Percentiles rank a stretch among this genome's conserved stretches.
phyloP scores from a whole-genome alignment of 2,329 filamentous ascomycete genomes.

The Ceratocystis huliohia region DNA sequence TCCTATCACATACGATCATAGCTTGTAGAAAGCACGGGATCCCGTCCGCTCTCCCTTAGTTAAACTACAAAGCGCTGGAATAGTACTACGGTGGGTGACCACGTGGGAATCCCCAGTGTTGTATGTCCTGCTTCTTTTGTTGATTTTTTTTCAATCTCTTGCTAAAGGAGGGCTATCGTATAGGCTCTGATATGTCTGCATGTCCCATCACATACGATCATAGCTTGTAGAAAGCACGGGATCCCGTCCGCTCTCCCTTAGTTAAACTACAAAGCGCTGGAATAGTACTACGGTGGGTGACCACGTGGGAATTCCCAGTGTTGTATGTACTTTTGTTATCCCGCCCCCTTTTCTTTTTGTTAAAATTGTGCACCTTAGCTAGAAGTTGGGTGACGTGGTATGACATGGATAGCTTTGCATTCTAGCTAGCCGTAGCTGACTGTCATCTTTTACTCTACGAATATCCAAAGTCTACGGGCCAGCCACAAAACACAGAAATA shows the following conservation, averaged over 20 bases:
- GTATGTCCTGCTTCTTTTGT: too few species aligned
- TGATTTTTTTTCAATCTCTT: too few species aligned
- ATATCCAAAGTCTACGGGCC: not conserved
- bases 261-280: not conserved
- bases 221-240: not conserved
- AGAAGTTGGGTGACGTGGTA: too few species aligned
- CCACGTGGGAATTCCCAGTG: not conserved
- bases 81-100: slow-evolving; percentile 4
- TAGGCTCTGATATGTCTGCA: too few species aligned
- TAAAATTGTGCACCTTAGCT: too few species aligned
- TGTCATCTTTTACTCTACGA: not conserved
- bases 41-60: not conserved
- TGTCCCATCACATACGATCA: not conserved
- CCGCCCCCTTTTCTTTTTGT: not conserved
- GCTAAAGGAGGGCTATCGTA: too few species aligned
- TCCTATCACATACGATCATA: not conserved
- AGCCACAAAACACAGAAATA: not conserved
- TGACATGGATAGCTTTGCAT: not conserved
- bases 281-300: not conserved
- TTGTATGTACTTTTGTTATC: not conserved
- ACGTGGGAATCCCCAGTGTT: not conserved
- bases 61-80: not conserved
- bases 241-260: not conserved
- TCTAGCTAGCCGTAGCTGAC: not conserved
- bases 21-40: not conserved